These are phyloP conservation scores for Sugiyamaella boreocaroliniensis DNA, from an alignment of 805 yeast genomes.

Conservation along the genomic window DNA sequence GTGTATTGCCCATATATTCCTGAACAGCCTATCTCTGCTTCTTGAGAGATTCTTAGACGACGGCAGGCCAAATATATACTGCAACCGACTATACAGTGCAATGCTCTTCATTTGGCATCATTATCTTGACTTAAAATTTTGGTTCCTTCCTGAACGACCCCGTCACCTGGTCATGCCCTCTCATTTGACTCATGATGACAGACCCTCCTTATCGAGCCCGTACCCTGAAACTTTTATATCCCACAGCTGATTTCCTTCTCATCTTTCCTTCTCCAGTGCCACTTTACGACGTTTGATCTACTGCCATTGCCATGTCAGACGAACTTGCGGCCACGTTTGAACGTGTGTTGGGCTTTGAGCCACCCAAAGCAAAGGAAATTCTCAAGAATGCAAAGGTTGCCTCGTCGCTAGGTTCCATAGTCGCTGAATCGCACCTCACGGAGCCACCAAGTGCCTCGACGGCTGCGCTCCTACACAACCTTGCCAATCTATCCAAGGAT, in stretches of 20 bases:
- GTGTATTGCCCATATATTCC: too few relatives aligned
- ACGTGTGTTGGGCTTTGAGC: conserved; percentile 20
- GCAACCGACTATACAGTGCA: too few relatives aligned
- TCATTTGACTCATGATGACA: too few relatives aligned
- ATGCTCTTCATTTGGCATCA: too few relatives aligned
- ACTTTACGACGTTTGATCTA: neutral
- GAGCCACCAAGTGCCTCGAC: conserved; percentile 21
- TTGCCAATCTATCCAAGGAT: conserved; percentile 68
- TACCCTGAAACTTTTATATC: neutral
- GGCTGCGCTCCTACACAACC: conserved; percentile 61
- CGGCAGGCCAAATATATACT: too few relatives aligned
- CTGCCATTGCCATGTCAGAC: conserved; percentile 8
- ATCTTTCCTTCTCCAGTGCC: neutral
- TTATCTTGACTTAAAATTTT: too few relatives aligned
- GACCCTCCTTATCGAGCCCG: neutral
- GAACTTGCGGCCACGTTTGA: conserved; percentile 17
- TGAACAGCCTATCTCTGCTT: too few relatives aligned
- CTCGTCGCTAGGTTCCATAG: conserved; percentile 54
- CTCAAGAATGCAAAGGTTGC: conserved; percentile 82
- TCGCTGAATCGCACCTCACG: conserved; percentile 38
- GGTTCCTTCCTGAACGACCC: neutral
- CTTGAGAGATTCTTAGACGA: too few relatives aligned
- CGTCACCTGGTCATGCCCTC: neutral
- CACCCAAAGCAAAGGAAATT: conserved; percentile 63
- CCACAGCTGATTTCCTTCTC: neutral